These are phyloP conservation scores for Leccinum fuscescens DNA, from an alignment of 1,284 basidiomycete species.

Conservation along the genomic window DNA sequence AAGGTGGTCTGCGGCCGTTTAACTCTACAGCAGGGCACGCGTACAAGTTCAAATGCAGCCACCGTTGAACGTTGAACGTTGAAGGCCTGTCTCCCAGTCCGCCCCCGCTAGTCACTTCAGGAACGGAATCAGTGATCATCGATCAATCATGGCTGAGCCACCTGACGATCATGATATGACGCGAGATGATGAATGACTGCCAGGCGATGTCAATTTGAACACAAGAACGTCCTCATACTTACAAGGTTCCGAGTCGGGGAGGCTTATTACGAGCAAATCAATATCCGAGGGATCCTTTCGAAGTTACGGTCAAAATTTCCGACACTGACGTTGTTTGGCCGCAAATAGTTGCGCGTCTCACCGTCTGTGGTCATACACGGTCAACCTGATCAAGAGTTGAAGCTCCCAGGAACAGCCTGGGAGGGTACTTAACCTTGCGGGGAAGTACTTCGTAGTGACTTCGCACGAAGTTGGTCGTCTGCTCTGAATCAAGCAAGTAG, in stretches of 20 bases:
- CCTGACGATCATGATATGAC: neutral
- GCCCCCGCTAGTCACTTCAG: neutral
- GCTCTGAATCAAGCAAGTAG: neutral
- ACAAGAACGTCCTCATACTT: neutral
- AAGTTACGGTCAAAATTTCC: neutral
- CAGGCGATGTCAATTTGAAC: neutral
- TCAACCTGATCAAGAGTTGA: neutral
- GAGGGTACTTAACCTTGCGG: neutral
- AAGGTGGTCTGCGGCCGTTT: neutral
- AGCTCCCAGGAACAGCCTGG: neutral
- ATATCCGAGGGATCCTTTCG: neutral
- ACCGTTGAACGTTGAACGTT: neutral
- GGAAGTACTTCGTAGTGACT: neutral
- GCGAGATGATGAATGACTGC: neutral
- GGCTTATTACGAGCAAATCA: neutral
- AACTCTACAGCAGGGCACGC: neutral
- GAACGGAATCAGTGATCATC: neutral
- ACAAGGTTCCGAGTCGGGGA: neutral
- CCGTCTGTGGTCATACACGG: neutral
- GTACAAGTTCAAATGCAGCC: neutral
- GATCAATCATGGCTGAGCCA: neutral
- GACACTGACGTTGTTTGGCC: neutral
- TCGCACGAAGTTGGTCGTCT: neutral
- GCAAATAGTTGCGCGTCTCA: neutral
- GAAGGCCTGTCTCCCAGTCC: neutral